These are phyloP conservation scores for Huntiella omanensis DNA, from an alignment of 2,329 filamentous ascomycete species.

Conservation along the genomic window DNA sequence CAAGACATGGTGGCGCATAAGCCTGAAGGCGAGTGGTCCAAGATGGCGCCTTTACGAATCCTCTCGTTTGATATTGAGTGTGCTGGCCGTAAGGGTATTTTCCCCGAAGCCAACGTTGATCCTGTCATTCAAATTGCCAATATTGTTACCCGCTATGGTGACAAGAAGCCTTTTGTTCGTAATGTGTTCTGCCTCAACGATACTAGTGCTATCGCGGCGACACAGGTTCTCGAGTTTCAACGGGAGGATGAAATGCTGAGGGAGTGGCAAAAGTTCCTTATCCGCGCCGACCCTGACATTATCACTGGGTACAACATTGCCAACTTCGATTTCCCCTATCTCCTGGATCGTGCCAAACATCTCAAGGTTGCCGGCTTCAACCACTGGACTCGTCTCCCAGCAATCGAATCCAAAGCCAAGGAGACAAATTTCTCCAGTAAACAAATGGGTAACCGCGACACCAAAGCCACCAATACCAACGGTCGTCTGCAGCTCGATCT, in stretches of 20 bases:
- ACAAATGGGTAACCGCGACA: conserved; percentile 93
- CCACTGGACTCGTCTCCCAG: conserved; percentile 67
- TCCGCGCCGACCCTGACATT: conserved; percentile 84
- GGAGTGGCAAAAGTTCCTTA: conserved; percentile 76
- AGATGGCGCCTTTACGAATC: conserved; percentile 86
- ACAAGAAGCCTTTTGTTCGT: conserved; percentile 83
- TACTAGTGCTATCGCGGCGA: conserved; percentile 86
- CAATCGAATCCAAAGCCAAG: conserved; percentile 50
- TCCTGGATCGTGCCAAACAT: conserved; percentile 71
- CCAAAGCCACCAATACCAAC: conserved; percentile 85
- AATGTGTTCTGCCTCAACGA: conserved; percentile 93
- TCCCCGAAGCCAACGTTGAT: conserved; percentile 79
- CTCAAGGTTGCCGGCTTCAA: conserved; percentile 67
- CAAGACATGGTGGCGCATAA: conserved; percentile 69
- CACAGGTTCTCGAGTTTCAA: conserved; percentile 69
- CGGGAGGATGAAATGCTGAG: conserved; percentile 79
- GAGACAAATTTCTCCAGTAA: conserved; percentile 88
- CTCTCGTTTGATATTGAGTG: conserved; percentile 98
- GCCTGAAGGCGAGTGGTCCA: conserved; percentile 86
- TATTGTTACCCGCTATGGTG: conserved; percentile 83
- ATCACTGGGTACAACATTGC: conserved; percentile 98
- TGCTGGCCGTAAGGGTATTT: conserved; percentile 90
- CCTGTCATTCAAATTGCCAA: conserved; percentile 98
- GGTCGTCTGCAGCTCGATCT: conserved; percentile 84
- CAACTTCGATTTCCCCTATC: conserved; percentile 97